Evolutionary conservation across 2,329 filamentous ascomycete genomes (phyloP).

Genomic region (Aspergillus bombycis): DNA sequence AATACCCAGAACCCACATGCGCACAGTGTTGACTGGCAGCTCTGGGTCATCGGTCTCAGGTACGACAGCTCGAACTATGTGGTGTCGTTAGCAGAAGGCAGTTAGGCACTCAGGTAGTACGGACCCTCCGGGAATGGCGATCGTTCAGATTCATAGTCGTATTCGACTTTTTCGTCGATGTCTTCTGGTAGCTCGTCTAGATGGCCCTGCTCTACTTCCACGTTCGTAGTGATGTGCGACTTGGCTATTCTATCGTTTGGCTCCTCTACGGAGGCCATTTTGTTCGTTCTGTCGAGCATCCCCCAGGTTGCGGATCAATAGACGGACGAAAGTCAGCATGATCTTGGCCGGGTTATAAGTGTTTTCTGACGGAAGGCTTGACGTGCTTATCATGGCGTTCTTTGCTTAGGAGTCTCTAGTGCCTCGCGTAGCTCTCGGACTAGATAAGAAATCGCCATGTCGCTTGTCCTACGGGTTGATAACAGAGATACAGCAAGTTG

Average conservation of each 20-base stretch:
- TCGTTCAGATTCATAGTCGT: conserved; percentile 29
- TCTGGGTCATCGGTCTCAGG: conserved; percentile 33
- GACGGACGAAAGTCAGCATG: not conserved
- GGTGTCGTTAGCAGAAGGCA: not conserved
- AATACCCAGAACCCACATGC: conserved; percentile 51
- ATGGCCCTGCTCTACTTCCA: conserved; percentile 19
- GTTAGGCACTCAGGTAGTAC: conserved; percentile 1
- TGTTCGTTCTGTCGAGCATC: not conserved
- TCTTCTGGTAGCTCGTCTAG: conserved; percentile 13
- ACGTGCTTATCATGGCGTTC: not conserved
- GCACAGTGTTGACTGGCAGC: conserved; percentile 33
- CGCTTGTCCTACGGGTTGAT: not conserved
- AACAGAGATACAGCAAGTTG: not conserved
- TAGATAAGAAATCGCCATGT: not conserved
- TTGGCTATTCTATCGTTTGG: conserved; percentile 4
- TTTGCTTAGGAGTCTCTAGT: not conserved
- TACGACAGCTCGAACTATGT: conserved; percentile 29
- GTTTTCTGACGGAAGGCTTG: not conserved
- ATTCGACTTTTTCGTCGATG: conserved; percentile 18
- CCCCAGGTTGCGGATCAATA: not conserved
- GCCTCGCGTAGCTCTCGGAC: not conserved
- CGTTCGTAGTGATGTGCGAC: conserved; percentile 9
- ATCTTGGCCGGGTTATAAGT: conserved; percentile 1
- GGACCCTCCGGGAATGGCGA: conserved; percentile 30
- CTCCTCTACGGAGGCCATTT: conserved; percentile 19